Evolutionary conservation across 1,139 yeast genomes (phyloP), one percentile per base, ranked within the genome.

Genomic region (Kodamaea anthophila): DNA sequence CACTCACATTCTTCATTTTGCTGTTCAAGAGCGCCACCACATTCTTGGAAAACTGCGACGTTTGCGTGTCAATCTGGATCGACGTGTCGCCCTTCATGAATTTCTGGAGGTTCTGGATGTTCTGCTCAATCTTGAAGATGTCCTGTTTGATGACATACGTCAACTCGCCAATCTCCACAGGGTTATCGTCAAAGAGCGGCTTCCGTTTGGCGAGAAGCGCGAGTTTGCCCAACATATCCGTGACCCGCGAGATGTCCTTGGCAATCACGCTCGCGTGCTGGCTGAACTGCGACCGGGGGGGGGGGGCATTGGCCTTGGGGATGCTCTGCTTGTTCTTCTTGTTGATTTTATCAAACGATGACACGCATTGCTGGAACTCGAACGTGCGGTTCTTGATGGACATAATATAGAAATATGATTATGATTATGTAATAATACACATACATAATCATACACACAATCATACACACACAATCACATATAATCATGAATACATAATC

Each of bases 111-210:
- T 70, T 74, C 42, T 80, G 80, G 42, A 91, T 67, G 41, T 72
- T 75, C 44, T 83, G 81, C 49, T 87, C 96, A 36, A 93, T 78
- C 43, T 79, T 74, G 51, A 88, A 82, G 24, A 93, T 85, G 51
- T 87, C 94, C 53, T 91, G 96, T 50, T 91, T 93, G 48, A 91
- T 87, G 28, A 91, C 83, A 49, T 82, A 85, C 1, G 98, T 87
- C 42, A 93, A 65, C 53, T 91, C 96, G 12, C 91, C 85, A 38
- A 93, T 85, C 51, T 91, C 98, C 18, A 84, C 79, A 1, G 98
- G 96, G 43, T 83, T 79, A 55, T 93, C 98, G 51, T 88, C 96
- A 46, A 91, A 85, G 48, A 91, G 59, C n/a, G 96, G 94, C 53
- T 87, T 88, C 44, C 88, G 66, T 53, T 82, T 85, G 7, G 98